phyloP scores from a whole-genome alignment of 1,139 yeast species.

The Citeromyces hawaiiensis region DNA sequence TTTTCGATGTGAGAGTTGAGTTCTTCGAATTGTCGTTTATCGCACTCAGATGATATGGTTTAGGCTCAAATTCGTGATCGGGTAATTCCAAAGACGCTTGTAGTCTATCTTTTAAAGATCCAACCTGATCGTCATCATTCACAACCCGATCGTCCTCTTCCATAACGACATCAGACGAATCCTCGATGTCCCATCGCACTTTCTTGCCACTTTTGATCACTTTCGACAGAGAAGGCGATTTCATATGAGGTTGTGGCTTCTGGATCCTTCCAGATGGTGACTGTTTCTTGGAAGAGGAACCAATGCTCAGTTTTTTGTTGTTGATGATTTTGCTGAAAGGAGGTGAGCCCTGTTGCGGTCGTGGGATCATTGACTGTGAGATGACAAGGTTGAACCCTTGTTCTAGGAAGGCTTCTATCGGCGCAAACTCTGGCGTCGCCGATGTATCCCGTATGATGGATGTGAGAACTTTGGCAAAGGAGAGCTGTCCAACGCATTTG shows the following conservation, averaged over 20 bases:
- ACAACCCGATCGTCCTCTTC: background rate
- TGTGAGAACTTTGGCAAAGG: background rate
- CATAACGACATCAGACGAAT: background rate
- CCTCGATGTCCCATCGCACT: background rate
- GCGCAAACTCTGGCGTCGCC: background rate
- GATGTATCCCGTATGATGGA: background rate
- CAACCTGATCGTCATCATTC: background rate
- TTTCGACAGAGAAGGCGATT: background rate
- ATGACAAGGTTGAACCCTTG: background rate
- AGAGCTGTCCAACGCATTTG: constrained; percentile 9
- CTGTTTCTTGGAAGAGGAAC: background rate
- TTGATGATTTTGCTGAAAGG: background rate
- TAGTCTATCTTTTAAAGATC: background rate
- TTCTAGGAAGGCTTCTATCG: background rate
- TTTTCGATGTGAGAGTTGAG: background rate
- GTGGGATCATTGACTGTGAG: background rate
- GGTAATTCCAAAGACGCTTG: background rate
- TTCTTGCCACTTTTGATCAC: background rate
- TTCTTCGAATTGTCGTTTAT: background rate
- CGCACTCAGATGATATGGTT: background rate
- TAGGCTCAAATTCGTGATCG: background rate
- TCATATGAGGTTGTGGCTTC: background rate
- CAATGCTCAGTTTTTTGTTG: background rate
- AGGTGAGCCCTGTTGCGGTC: background rate
- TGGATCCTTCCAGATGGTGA: background rate